Conservation (phyloP, 2,329 filamentous ascomycete genomes). For the Chaetomium globosum region DNA sequence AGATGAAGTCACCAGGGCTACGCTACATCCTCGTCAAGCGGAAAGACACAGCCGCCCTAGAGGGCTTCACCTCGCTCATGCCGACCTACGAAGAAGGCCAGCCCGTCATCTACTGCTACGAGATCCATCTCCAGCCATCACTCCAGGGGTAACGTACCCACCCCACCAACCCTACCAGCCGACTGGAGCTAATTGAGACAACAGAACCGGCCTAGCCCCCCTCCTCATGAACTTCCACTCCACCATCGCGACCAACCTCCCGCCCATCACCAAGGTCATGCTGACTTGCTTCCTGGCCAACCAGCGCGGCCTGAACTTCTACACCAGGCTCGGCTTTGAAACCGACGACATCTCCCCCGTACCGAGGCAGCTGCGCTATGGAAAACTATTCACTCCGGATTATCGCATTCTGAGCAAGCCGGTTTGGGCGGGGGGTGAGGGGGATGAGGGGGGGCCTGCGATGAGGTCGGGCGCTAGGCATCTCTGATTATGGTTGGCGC, state of each 20-base stretch:
- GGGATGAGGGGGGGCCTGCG: no score
- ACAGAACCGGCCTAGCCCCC: conserved; percentile 64
- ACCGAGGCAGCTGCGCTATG: conserved; percentile 56
- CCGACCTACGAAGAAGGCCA: conserved; percentile 68
- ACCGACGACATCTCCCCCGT: conserved; percentile 59
- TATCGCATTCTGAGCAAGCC: conserved; percentile 63
- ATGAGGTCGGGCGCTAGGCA: not conserved
- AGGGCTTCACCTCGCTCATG: conserved; percentile 69
- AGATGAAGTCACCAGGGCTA: conserved; percentile 70
- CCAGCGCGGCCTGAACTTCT: conserved; percentile 59
- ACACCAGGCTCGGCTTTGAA: conserved; percentile 61
- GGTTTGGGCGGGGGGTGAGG: conserved; percentile 9
- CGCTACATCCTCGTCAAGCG: conserved; percentile 66
- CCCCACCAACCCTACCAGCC: conserved; percentile 8
- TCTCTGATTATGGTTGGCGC: not conserved
- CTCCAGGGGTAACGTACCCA: conserved; percentile 54
- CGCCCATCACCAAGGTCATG: conserved; percentile 67
- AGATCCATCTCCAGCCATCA: conserved; percentile 66
- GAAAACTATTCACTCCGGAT: conserved; percentile 57
- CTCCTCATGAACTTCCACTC: conserved; percentile 62
- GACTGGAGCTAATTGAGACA: conserved; percentile 20
- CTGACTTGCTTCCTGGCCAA: conserved; percentile 72
- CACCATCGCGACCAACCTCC: conserved; percentile 55
- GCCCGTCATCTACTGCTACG: conserved; percentile 75
- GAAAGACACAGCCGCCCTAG: conserved; percentile 40